phyloP scores from a whole-genome alignment of 805 yeast genomes.

The Helenozyma baotianmanensis region DNA sequence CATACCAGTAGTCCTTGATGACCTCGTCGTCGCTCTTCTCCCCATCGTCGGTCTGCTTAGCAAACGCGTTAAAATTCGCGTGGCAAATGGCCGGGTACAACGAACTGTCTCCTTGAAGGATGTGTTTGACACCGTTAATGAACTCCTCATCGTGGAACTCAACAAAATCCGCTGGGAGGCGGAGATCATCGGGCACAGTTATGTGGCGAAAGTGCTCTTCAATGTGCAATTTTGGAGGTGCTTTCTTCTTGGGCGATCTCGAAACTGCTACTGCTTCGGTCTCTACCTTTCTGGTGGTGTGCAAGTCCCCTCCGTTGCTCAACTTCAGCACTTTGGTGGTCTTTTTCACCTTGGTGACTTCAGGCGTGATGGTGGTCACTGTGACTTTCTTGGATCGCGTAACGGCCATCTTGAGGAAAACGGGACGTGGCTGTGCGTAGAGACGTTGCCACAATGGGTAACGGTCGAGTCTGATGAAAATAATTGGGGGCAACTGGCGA shows the following conservation, averaged over 20 bases:
- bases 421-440: too few relatives aligned
- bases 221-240: slow-evolving; percentile 6
- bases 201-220: slow-evolving; percentile 11
- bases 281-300: too few relatives aligned
- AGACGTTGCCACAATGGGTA: too few relatives aligned
- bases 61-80: slow-evolving; percentile 24
- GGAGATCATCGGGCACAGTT: slow-evolving; percentile 10
- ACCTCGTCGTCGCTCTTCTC: slow-evolving; percentile 9
- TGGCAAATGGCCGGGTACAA: slow-evolving; percentile 31
- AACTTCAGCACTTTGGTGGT: too few relatives aligned
- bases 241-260: neutral
- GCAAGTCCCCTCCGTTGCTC: too few relatives aligned
- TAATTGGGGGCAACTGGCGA: too few relatives aligned
- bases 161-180: slow-evolving; percentile 26
- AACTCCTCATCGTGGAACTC: slow-evolving; percentile 30
- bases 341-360: too few relatives aligned
- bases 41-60: slow-evolving; percentile 4
- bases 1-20: slow-evolving; percentile 32
- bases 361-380: too few relatives aligned
- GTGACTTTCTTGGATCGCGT: too few relatives aligned
- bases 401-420: too few relatives aligned
- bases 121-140: slow-evolving; percentile 26
- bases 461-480: too few relatives aligned
- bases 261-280: too few relatives aligned
- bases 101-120: slow-evolving; percentile 28